Evolutionary conservation across 495 filamentous ascomycete genomes (phyloP), one percentile per base, ranked within the genome.

Genomic region (Tuber melanosporum): DNA sequence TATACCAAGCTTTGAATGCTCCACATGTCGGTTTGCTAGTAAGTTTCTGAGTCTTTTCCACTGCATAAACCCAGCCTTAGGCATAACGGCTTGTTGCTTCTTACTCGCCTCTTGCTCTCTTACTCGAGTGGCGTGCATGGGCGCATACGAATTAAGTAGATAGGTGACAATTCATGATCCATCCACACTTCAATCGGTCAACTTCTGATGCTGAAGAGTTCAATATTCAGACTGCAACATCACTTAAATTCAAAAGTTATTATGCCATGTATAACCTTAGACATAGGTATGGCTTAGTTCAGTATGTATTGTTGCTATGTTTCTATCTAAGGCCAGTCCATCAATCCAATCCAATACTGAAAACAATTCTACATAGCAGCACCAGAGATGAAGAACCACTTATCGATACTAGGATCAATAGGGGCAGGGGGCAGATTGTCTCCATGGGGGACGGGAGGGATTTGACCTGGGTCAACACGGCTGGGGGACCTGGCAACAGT

Each of bases 331-430:
- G 57, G 7, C 57, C 26, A 66, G 36, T 36, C 26, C 32, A 66
- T 5, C 57, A 12, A 66, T 19, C 57, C 57, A 26, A 66, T 66
- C 22, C 69, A 44, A 49, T 41, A 57, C n/a, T 66, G n/a, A 32
- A 77, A 75, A 66, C 5, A 47, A 41, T 36, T 77, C 87, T 94
- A 97, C 74, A 92, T 89, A 81, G 95, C 93, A 85, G 95, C 95
- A 85, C 95, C 95, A 85, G 95, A 98, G 87, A 99, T 99, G 89
- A 97, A 99, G 91, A 99, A 99, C 95, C 96, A 99, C 89, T 99
- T 99, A 90, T 99, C 95, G 84, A 98, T 97, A 87, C 91, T 95
- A 82, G 91, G 90, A 85, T 99, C 95, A 81, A 98, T 97, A 77
- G 94, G 92, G 74, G 93, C 95, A 74, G 95, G 92, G 32, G 88